Evolutionary conservation across 129 eudicot genomes (phyloP).

Genomic region (Ambrosia trifida): DNA sequence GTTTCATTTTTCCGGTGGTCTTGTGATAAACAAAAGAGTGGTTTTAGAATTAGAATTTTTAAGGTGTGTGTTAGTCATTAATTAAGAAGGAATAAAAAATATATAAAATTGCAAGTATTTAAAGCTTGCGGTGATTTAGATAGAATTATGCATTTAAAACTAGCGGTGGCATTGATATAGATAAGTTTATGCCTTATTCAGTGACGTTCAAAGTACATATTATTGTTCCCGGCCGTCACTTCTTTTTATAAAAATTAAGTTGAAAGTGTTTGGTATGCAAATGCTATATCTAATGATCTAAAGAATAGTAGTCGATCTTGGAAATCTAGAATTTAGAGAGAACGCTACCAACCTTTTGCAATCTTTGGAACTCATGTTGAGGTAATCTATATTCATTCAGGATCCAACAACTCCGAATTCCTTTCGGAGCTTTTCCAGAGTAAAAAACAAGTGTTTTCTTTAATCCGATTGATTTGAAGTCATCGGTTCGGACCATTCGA

Average conservation of each 20-base stretch:
- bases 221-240: too few species aligned
- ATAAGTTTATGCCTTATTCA: background rate
- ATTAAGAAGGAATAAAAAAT: background rate
- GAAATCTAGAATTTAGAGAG: too few species aligned
- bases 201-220: background rate
- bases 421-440: too few species aligned
- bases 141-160: constrained; percentile 27
- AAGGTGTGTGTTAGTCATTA: too few species aligned
- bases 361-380: constrained; percentile 81
- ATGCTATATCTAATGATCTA: too few species aligned
- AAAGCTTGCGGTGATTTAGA: constrained; percentile 27
- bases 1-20: too few species aligned
- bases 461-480: constrained; percentile 63
- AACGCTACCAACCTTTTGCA: constrained; percentile 75
- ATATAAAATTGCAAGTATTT: constrained; percentile 9
- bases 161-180: constrained; percentile 40
- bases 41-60: too few species aligned
- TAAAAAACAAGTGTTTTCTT: too few species aligned
- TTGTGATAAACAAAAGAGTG: too few species aligned
- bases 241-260: too few species aligned
- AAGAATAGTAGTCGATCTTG: too few species aligned
- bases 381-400: constrained; percentile 96
- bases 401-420: constrained; percentile 88
- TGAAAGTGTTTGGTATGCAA: too few species aligned
- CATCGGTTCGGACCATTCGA: constrained; percentile 79